Conservation (phyloP, 331 rosid genomes). For the Malus hybrid region DNA sequence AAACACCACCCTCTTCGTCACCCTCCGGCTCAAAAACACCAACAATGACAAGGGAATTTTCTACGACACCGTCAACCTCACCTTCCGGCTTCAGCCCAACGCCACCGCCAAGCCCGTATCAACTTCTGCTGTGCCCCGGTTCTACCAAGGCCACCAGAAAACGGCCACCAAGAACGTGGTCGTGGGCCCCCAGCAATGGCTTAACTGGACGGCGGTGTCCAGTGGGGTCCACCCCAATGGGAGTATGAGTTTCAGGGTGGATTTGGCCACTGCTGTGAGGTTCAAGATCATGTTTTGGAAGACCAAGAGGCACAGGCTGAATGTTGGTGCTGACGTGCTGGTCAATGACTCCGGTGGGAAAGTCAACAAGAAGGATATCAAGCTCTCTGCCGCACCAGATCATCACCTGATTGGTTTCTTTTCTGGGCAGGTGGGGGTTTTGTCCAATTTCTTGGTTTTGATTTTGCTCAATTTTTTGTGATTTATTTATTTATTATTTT, state of each 20-base stretch:
- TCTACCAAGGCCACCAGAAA: slow-evolving; percentile 67
- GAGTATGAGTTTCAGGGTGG: slow-evolving; percentile 20
- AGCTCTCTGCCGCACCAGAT: slow-evolving; percentile 45
- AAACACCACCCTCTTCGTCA: slow-evolving; percentile 26
- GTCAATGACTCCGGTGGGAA: slow-evolving; percentile 22
- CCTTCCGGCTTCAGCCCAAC: slow-evolving; percentile 9
- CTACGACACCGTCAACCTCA: slow-evolving; percentile 43
- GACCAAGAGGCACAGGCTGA: slow-evolving; percentile 34
- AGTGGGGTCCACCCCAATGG: neutral
- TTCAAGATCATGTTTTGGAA: slow-evolving; percentile 51
- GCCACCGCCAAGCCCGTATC: neutral
- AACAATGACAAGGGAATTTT: slow-evolving; percentile 61
- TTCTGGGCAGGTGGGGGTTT: slow-evolving; percentile 24
- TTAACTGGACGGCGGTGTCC: slow-evolving; percentile 21
- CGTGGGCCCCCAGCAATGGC: neutral
- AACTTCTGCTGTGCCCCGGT: slow-evolving; percentile 3
- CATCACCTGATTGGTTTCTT: neutral
- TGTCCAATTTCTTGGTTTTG: slow-evolving; percentile 9
- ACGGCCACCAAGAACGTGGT: slow-evolving; percentile 8
- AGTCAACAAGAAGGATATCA: slow-evolving; percentile 19
- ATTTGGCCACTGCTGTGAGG: slow-evolving; percentile 42
- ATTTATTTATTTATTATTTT: neutral
- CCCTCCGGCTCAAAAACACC: slow-evolving; percentile 18
- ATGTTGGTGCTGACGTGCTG: slow-evolving; percentile 40
- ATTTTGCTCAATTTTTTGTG: slow-evolving; percentile 5